Evolutionary conservation across 768 basidiomycete species (phyloP).

Genomic region (Leccinum obscurum): DNA sequence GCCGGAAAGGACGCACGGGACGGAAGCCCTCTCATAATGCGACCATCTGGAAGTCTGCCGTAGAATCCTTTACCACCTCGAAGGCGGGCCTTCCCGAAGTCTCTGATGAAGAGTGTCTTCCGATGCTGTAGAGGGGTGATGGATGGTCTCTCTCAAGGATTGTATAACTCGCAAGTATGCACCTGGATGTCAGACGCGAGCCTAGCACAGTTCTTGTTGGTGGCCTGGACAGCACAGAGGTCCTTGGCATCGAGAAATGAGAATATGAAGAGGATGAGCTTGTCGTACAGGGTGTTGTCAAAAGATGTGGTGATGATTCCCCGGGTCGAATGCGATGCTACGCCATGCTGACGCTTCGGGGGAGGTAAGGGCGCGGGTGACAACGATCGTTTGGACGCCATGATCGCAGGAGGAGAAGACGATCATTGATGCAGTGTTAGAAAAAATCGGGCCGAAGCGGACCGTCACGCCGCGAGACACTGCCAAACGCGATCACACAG

Average conservation of each 20-base stretch:
- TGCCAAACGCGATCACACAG: no score
- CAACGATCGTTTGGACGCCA: slow-evolving; percentile 45
- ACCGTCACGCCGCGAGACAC: not conserved
- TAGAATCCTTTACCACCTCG: slow-evolving; percentile 67
- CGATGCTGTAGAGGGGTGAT: slow-evolving; percentile 50
- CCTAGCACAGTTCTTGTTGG: slow-evolving; percentile 65
- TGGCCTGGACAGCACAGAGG: slow-evolving; percentile 63
- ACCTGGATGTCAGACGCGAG: slow-evolving; percentile 69
- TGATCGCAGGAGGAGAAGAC: slow-evolving; percentile 6
- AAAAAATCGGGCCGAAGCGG: slow-evolving; percentile 18
- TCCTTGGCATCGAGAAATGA: slow-evolving; percentile 66
- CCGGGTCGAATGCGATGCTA: slow-evolving; percentile 10
- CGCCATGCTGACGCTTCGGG: slow-evolving; percentile 53
- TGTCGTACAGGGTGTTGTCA: slow-evolving; percentile 66
- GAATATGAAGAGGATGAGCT: slow-evolving; percentile 73
- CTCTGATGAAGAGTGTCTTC: slow-evolving; percentile 61
- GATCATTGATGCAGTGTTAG: not conserved
- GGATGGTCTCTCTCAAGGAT: slow-evolving; percentile 1
- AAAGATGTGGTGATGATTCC: slow-evolving; percentile 38
- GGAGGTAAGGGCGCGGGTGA: slow-evolving; percentile 53
- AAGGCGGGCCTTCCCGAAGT: slow-evolving; percentile 67
- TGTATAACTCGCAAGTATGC: slow-evolving; percentile 19
- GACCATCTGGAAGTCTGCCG: slow-evolving; percentile 49
- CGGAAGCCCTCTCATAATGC: slow-evolving; percentile 60
- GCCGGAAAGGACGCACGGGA: slow-evolving; percentile 40